A percentile compares a stretch with the other conserved stretches of the same genome.
Evolutionary conservation across 2,329 filamentous ascomycete species (phyloP).

Genomic region (Beauveria sp.): DNA sequence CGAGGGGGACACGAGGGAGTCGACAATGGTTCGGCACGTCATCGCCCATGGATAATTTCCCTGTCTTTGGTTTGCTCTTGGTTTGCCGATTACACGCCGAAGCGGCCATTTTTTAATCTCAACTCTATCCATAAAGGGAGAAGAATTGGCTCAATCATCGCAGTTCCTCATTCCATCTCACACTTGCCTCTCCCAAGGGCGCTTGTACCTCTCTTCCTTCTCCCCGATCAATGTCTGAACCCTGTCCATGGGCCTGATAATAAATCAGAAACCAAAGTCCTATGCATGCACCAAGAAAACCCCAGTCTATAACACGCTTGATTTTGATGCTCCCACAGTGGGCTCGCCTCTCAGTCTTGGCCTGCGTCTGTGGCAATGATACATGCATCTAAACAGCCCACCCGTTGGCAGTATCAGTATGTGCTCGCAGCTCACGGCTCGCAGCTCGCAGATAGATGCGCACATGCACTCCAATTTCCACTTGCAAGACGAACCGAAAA

Average conservation of each 20-base stretch:
- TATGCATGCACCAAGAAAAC: background rate
- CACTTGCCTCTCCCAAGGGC: background rate
- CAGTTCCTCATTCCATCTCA: background rate
- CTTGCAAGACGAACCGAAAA: background rate
- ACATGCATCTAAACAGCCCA: no score
- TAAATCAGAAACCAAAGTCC: background rate
- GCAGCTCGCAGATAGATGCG: background rate
- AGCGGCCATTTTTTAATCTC: no score
- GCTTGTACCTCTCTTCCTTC: background rate
- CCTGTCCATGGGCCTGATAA: background rate
- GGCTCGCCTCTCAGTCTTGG: background rate
- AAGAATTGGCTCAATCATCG: background rate
- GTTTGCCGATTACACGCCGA: no score
- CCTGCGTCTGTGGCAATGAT: background rate
- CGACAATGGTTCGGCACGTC: conserved; percentile 1
- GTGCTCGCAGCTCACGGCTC: no score
- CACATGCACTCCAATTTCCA: background rate
- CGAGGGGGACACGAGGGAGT: background rate
- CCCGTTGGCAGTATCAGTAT: no score
- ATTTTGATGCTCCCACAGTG: background rate
- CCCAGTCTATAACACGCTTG: background rate
- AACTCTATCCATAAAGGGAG: background rate
- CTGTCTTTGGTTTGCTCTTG: no score
- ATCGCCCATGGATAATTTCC: background rate
- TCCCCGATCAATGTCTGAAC: background rate